Conservation (phyloP, 345 rosid species). For the Eucalyptus lansdowneana region DNA sequence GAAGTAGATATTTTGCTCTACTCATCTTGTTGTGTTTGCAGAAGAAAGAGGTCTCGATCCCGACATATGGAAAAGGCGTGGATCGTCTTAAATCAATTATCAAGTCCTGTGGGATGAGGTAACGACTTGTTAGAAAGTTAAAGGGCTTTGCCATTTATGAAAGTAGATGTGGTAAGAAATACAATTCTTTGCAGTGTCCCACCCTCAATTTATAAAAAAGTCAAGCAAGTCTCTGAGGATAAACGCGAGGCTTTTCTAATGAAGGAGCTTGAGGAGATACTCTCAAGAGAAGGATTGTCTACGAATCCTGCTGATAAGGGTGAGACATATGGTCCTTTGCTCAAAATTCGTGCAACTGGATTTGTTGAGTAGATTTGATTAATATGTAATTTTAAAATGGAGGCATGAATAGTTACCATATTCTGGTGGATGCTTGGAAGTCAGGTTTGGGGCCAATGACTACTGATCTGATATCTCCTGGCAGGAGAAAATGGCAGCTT, state of each 20-base stretch:
- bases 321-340: neutral
- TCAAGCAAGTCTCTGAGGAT: slow-evolving; percentile 72
- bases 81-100: slow-evolving; percentile 56
- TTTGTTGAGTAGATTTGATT: neutral
- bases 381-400: neutral
- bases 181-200: slow-evolving; percentile 45
- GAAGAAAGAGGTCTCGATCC: slow-evolving; percentile 54
- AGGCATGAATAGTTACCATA: neutral
- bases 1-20: neutral
- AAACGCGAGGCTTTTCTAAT: slow-evolving; percentile 68
- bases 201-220: slow-evolving; percentile 73
- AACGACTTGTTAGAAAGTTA: neutral
- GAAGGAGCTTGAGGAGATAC: slow-evolving; percentile 76
- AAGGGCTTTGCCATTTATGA: neutral
- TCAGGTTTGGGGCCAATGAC: neutral
- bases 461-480: neutral
- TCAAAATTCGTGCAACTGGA: neutral
- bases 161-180: neutral
- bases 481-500: neutral
- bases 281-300: slow-evolving; percentile 82
- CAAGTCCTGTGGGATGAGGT: no score
- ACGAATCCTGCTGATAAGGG: slow-evolving; percentile 81
- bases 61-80: slow-evolving; percentile 66
- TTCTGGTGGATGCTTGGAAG: neutral
- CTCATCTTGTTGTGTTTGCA: slow-evolving; percentile 17